Conservation (phyloP, 1,139 yeast genomes). For the Scheffersomyces cryptocercus region DNA sequence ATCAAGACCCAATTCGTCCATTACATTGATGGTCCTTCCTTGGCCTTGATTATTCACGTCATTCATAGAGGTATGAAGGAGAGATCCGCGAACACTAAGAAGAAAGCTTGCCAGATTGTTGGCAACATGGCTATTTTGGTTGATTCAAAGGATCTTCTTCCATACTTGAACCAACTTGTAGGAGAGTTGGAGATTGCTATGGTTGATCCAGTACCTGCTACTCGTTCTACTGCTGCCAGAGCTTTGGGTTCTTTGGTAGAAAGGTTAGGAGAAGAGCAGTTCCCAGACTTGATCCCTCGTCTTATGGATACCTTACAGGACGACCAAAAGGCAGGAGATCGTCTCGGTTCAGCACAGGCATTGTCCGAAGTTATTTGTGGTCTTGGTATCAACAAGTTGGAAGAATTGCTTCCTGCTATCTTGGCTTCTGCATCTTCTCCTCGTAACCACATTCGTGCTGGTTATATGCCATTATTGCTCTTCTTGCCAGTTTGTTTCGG, state of each 20-base stretch:
- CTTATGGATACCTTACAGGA: constrained; percentile 77
- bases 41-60: constrained; percentile 92
- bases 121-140: constrained; percentile 98
- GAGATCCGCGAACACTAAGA: constrained; percentile 86
- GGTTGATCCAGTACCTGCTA: constrained; percentile 98
- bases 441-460: constrained; percentile 78
- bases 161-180: constrained; percentile 76
- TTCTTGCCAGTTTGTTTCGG: constrained; percentile 96
- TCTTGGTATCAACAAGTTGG: constrained; percentile 82
- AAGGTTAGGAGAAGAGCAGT: constrained; percentile 91
- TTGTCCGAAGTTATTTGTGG: constrained; percentile 92
- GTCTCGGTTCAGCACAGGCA: constrained; percentile 97
- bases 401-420: constrained; percentile 81
- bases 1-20: constrained; percentile 93
- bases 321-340: constrained; percentile 82
- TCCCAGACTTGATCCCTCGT: constrained; percentile 89
- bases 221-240: constrained; percentile 96
- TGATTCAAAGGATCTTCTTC: constrained; percentile 80
- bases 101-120: constrained; percentile 95
- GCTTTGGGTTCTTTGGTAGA: constrained; percentile 96
- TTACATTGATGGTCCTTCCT: constrained; percentile 96
- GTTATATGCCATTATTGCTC: constrained; percentile 86
- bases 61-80: constrained; percentile 95
- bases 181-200: constrained; percentile 87
- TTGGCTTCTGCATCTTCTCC: constrained; percentile 70